Base-by-base conservation (phyloP, 768 basidiomycete species). In the Inosperma sp. region DNA sequence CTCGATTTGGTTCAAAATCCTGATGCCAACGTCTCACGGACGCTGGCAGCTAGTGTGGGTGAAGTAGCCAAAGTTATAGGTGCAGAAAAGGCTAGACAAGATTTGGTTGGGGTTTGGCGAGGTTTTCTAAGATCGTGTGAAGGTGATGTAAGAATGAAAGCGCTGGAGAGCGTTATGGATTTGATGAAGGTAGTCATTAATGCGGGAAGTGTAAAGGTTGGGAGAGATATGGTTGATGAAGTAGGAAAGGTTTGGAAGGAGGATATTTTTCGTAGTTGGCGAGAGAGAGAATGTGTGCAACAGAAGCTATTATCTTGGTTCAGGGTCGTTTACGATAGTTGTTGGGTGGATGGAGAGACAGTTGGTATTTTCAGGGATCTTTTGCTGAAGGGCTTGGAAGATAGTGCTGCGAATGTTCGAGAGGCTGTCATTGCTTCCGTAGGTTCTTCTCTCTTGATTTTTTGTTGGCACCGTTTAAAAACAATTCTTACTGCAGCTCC, bases 1-100 rank as follows among this genome's bases (percentile, higher is more conserved):
- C 65, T 78, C 16, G 68, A 76, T 7, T 74, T 98, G 14, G 76
- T 86, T 22, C 67, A 73, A n/a, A 78, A 83, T 60, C 72, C 71
- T 14, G 75, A 76, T 7, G 64, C 72, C 33, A 84, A 85, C 53
- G 84, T 95, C 19, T 80, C 83, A 19, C 79, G 80, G 43, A 89
- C 91, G 12, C 74, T 95, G 36, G 89, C 93, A 3, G 92, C 95
- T 1, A 89, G 89, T 50, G 62, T 95, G 12, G 93, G 93, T 44
- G 93, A 93, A 65, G 69, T 97, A 40, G 93, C 93, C 17, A 84
- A 82, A 61, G 84, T 97, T 48, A 78, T 97, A 30, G 91, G 90
- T 0, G 72, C 76, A 25, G 81, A 83, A 27, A 73, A 86, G 54
- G 77, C 91, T 1, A 70, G 73, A 41, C 64, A 66, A 34, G 91